phyloP scores from a whole-genome alignment of 192 early-diverging fungal genomes.

The Ambispora gerdemannii region DNA sequence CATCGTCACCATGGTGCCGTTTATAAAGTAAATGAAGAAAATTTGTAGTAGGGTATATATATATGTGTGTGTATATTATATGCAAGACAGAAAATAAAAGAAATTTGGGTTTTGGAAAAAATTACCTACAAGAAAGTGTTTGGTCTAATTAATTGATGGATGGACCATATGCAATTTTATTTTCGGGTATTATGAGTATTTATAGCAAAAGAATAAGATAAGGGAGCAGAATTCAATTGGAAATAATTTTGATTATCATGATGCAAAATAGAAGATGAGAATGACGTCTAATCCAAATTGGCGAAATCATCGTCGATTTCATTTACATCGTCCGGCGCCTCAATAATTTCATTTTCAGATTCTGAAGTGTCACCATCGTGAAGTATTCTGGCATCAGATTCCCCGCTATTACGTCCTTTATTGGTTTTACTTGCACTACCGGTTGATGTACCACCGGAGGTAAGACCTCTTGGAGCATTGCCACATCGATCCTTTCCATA shows the following conservation, averaged over 20 bases:
- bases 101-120: no score
- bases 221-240: neutral
- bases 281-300: neutral
- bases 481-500: constrained; percentile 92
- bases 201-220: neutral
- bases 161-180: neutral
- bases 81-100: no score
- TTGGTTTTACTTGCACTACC: neutral
- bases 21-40: no score
- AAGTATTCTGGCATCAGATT: constrained; percentile 30
- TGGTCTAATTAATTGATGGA: neutral
- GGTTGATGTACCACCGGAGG: neutral
- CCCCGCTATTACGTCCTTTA: constrained; percentile 29
- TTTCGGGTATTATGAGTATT: neutral
- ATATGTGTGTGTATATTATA: no score
- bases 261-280: neutral
- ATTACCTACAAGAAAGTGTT: no score
- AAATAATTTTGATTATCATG: neutral
- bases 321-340: neutral
- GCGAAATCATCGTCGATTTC: constrained; percentile 25
- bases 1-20: no score
- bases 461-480: constrained; percentile 52
- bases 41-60: no score
- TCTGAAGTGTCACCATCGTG: constrained; percentile 23
- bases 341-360: constrained; percentile 19